These are phyloP conservation scores for Gymnopus androsaceus DNA, from an alignment of 1,284 basidiomycete species.

Conservation along the genomic window DNA sequence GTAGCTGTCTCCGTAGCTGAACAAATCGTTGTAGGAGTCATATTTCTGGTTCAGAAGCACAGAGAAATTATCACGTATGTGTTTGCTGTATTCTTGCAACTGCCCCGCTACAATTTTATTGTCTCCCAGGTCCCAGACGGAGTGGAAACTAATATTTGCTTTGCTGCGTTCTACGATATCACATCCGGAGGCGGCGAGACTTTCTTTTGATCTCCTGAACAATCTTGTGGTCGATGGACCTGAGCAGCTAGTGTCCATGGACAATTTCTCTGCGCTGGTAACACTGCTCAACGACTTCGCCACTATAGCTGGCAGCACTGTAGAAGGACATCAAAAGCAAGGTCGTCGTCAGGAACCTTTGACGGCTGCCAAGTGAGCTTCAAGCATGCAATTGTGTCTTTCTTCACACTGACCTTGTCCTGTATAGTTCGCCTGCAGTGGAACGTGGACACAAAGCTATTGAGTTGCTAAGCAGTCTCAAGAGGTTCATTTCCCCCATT, in stretches of 20 bases:
- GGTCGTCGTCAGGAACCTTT: conserved; percentile 55
- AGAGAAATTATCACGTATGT: conserved; percentile 67
- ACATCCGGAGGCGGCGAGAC: conserved; percentile 86
- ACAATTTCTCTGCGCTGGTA: conserved; percentile 84
- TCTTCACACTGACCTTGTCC: conserved; percentile 17
- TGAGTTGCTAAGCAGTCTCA: conserved; percentile 76
- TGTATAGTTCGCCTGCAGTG: conserved; percentile 70
- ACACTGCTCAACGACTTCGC: conserved; percentile 89
- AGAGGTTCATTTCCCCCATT: conserved; percentile 62
- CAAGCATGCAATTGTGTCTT: neutral
- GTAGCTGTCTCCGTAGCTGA: conserved; percentile 88
- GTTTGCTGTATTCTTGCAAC: neutral
- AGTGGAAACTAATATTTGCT: conserved; percentile 93
- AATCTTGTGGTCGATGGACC: conserved; percentile 61
- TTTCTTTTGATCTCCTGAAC: conserved; percentile 78
- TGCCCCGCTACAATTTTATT: neutral
- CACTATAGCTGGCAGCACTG: conserved; percentile 63
- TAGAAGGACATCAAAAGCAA: conserved; percentile 57
- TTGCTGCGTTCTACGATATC: conserved; percentile 85
- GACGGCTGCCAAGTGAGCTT: conserved; percentile 53
- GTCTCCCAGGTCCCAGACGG: conserved; percentile 75
- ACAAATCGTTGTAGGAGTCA: conserved; percentile 86
- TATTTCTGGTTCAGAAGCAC: conserved; percentile 77
- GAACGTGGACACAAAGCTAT: conserved; percentile 84
- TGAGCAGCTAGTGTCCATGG: conserved; percentile 63